Base-by-base conservation (phyloP, 768 basidiomycete genomes). In the Lactarius akahatsu region DNA sequence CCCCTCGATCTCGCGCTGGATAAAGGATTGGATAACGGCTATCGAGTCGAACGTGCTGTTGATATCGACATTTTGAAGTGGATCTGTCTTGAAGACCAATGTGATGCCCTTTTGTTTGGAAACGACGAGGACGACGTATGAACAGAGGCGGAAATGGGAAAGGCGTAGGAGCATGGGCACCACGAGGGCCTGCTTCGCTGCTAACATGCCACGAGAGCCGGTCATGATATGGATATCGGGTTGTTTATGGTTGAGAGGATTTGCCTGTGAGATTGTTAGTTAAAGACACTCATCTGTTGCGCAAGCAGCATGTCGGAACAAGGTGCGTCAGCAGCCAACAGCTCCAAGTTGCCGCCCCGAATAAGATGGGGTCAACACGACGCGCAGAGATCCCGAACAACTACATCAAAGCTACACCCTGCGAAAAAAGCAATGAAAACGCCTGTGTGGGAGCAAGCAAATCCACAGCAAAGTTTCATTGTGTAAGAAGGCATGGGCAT, bases 51-150 rank as follows among this genome's bases (percentile, higher is more conserved):
- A 99, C 2, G 96, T 98, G 76, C 90, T 92, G 77, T 91, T 95
- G 75, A 99, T 98, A 74, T 98, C 93, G 61, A 99, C 95, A 70
- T 94, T 92, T 78, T 99, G 95, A 45, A 99, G 84, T 2, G 97
- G 97, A 77, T 99, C 97, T 41, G 97, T 98, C 80, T 98, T 98
- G 86, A 99, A 99, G 30, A 98, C 97, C 61, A 99, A 87, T 0
- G 97, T 98, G 74, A 98, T 98, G 52, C 97, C 97, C 74, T 98
- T 98, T 75, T 95, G 93, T 71, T 93, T 92, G 30, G 96, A 98
- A 64, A 99, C 93, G 72, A 98, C 96, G 65, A 99, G 87, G 70
- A 98, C 96, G 72, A 99, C 92, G 73, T 98, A 98, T 38, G 96
- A 97, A 72, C 87, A 89, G 41, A 99, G 89, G 68, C 88, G 88